Base-by-base conservation (phyloP, 2,329 filamentous ascomycete genomes). In the Exserohilum turcica region DNA sequence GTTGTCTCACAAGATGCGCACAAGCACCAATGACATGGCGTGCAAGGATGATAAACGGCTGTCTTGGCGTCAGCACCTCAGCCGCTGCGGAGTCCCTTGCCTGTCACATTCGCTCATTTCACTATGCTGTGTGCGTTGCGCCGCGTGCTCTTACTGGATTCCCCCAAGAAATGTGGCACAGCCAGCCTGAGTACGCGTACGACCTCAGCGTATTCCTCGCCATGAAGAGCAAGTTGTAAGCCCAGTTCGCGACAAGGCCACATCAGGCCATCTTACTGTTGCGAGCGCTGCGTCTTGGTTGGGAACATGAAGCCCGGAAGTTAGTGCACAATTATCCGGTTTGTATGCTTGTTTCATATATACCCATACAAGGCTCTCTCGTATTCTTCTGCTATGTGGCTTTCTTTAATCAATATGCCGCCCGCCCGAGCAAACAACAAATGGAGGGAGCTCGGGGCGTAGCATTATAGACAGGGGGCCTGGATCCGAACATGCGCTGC, bases 51-150 rank as follows among this genome's bases (percentile, higher is more conserved):
- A 24, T 28, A 6, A 31, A 13, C n/a, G 12, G 35, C 32, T 15
- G 38, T 10, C 44, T 52, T 32, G 38, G 50, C 33, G 15, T 21
- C 45, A 53, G 50, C 32, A 9, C 33, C 32, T 53, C 29, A 8
- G 33, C 24, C 12, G 29, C n/a, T 19, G 9, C 19, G 29, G 35
- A 43, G 27, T 12, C 39, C 28, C 5, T 37, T 31, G 29, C 28
- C 19, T 16, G 18, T 31, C 13, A 6, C 32, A 13, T 43, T 16
- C 28, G 18, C 16, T 35, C 19, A 12, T 35, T 39, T 7, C 35
- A 18, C 29, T 40, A 10, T 38, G 28, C 19, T n/a, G 36, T 38
- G 9, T 40, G 16, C 13, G 10, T 27, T 15, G 24, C 2, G 38
- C 32, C 18, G 8, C 13, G 28, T 35, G 12, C 13, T 15, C 8